Conservation (phyloP, 805 yeast species). For the Kuraishia ogatae region DNA sequence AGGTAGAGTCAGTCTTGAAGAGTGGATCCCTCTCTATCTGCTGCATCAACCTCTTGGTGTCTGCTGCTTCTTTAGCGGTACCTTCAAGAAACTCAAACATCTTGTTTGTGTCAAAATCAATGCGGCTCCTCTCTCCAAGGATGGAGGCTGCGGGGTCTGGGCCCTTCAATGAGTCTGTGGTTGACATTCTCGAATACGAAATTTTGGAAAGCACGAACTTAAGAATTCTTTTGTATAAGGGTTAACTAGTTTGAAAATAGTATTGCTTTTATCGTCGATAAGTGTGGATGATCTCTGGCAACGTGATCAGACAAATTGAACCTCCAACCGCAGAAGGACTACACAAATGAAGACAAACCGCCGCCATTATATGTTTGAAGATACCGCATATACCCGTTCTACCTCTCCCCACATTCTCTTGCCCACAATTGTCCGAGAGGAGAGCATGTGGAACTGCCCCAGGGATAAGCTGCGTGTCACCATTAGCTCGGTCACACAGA, state of each 20-base stretch:
- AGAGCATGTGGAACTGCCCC: not conserved
- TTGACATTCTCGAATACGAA: constrained; percentile 17
- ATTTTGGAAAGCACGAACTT: too few species aligned
- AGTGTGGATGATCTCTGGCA: too few species aligned
- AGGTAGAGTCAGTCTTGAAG: constrained; percentile 40
- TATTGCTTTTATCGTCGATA: too few species aligned
- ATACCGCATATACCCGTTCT: not conserved
- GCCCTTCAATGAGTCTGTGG: constrained; percentile 19
- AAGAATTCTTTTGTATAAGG: too few species aligned
- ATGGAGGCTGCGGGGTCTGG: constrained; percentile 28
- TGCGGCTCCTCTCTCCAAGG: constrained; percentile 35
- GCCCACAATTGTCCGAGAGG: not conserved
- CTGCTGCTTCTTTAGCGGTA: constrained; percentile 31
- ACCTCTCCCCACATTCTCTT: not conserved
- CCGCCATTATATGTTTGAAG: not conserved
- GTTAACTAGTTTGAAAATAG: too few species aligned
- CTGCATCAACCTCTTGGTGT: constrained; percentile 40
- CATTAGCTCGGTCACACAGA: not conserved
- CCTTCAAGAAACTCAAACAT: constrained; percentile 53
- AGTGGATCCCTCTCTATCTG: constrained; percentile 65
- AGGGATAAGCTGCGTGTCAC: not conserved
- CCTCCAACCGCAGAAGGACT: not conserved
- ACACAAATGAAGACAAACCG: not conserved
- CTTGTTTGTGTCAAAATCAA: constrained; percentile 32
- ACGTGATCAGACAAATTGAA: not conserved